Conservation (phyloP, 495 filamentous ascomycete species). For the Penicillium soppii region DNA sequence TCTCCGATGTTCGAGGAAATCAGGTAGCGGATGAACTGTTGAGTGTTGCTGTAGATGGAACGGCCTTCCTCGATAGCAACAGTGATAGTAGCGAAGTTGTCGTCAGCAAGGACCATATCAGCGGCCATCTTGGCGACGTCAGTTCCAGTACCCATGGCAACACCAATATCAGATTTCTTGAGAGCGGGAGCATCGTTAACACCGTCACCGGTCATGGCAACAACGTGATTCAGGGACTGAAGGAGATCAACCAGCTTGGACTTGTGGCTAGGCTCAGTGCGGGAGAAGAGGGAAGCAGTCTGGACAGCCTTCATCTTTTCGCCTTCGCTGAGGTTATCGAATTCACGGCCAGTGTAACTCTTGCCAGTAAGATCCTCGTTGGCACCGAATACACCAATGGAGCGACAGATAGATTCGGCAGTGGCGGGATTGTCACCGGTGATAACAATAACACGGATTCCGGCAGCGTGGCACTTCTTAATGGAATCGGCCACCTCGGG, state of each 20-base stretch:
- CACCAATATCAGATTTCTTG: constrained; percentile 98
- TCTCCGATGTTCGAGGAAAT: constrained; percentile 99
- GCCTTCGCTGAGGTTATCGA: constrained; percentile 76
- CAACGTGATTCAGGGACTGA: constrained; percentile 88
- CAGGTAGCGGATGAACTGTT: constrained; percentile 98
- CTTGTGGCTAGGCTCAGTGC: constrained; percentile 95
- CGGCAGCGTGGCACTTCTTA: constrained; percentile 82
- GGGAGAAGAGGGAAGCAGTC: constrained; percentile 89
- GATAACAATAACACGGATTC: constrained; percentile 96
- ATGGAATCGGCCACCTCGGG: constrained; percentile 90
- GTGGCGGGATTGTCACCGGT: constrained; percentile 98
- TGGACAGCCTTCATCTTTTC: constrained; percentile 83
- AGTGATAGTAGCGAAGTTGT: constrained; percentile 98
- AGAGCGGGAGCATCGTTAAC: constrained; percentile 98
- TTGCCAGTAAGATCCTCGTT: constrained; percentile 84
- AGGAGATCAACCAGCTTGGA: constrained; percentile 94
- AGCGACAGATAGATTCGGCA: constrained; percentile 94
- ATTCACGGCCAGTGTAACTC: constrained; percentile 93
- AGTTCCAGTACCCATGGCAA: constrained; percentile 98
- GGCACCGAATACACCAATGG: constrained; percentile 88
- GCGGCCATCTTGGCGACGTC: constrained; percentile 96
- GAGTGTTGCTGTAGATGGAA: constrained; percentile 99
- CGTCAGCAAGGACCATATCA: constrained; percentile 98
- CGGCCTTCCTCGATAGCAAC: constrained; percentile 95
- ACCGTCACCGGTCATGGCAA: constrained; percentile 99